These are phyloP conservation scores for Apophysomyces elegans DNA, from an alignment of 371 early-diverging fungal genomes.

Conservation along the genomic window DNA sequence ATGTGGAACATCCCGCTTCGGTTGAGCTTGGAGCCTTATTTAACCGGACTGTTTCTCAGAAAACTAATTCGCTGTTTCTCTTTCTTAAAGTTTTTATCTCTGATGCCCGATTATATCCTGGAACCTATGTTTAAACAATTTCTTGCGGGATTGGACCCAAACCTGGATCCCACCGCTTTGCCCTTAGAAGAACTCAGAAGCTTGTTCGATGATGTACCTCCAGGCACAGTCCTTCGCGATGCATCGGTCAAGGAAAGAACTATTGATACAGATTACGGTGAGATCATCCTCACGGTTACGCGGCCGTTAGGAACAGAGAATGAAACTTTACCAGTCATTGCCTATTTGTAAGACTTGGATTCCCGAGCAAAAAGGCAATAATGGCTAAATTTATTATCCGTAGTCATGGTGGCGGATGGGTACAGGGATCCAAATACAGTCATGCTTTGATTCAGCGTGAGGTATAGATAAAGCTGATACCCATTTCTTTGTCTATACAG, in stretches of 20 bases:
- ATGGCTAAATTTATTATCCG: neutral
- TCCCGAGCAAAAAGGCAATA: neutral
- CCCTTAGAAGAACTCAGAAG: no score
- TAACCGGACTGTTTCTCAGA: no score
- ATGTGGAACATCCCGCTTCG: no score
- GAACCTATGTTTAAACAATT: no score
- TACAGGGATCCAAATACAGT: conserved; percentile 19
- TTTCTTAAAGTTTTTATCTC: no score
- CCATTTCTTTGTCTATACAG: no score
- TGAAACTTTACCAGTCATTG: conserved; percentile 17
- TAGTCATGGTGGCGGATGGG: conserved; percentile 34
- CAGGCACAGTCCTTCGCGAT: neutral
- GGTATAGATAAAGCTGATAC: neutral
- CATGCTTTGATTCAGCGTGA: conserved; percentile 14
- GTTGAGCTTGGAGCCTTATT: no score
- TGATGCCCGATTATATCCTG: no score
- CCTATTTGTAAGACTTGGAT: conserved; percentile 17
- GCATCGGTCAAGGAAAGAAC: neutral
- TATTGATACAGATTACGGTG: neutral
- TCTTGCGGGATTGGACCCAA: no score
- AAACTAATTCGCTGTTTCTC: no score
- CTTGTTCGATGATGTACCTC: neutral
- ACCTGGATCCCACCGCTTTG: no score
- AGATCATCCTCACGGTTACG: conserved; percentile 14
- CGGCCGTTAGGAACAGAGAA: conserved; percentile 22